Evolutionary conservation across 177 flowering plant species (phyloP), one percentile per base, ranked within the genome.

Genomic region (Vitis hybrid): DNA sequence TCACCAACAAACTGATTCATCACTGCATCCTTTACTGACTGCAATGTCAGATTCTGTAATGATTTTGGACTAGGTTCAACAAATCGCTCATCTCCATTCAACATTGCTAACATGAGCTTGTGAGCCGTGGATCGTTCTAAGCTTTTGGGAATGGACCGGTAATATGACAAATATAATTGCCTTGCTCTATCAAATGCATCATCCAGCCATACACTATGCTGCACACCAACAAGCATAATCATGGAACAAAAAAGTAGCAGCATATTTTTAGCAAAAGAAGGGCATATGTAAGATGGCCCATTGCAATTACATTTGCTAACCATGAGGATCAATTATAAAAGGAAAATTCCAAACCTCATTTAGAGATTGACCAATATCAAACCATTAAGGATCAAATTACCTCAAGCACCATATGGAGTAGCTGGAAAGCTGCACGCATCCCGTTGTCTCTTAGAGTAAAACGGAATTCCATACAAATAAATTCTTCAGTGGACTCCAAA

Each of bases 351-450:
- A 34, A 34, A 34, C 45, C 45, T 0, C 45, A 34, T 34, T 34
- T 34, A 34, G 45, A 34, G 45, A 34, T 34, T 34, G 45, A 34
- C 45, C 45, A 34, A 6, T 34, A 34, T 34, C 45, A 34, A 34
- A 34, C 8, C 7, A 34, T 34, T 6, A 34, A 34, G 7, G 54
- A 64, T 48, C n/a, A n/a, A 51, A 7, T 66, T 87, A 95, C 99
- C 98, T 96, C 97, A 73, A 96, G 97, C 21, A 96, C 99, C 99
- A 96, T 96, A 78, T 96, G 99, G 70, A 96, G 95, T 50, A 96
- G 80, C 86, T 96, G 97, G 78, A 96, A 96, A 64, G 99, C 98
- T 50, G 98, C 98, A 67, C 88, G 95, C 99, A 96, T 96, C 61
- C 98, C 99, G 82, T 86, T 85, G 66, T 93, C 97, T 84, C 99